A percentile compares a stretch with the other conserved stretches of the same genome.
phyloP scores from a whole-genome alignment of 306 rosid genomes.

The Parietaria judaica region DNA sequence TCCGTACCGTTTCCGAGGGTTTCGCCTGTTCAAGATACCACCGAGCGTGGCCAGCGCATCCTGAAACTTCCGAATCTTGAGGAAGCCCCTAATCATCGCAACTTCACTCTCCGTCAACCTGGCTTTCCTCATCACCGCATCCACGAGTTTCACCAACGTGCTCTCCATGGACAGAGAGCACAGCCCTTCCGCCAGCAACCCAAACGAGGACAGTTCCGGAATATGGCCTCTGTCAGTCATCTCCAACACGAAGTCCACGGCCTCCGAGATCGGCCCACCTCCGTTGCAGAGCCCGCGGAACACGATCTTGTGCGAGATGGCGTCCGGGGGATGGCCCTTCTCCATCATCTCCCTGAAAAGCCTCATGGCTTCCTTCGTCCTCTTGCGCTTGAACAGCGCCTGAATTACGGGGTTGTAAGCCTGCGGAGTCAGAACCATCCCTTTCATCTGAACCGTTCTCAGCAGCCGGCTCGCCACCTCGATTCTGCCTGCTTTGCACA shows the following conservation, averaged over 20 bases:
- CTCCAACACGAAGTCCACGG: conserved; percentile 71
- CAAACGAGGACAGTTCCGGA: conserved; percentile 64
- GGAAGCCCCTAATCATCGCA: conserved; percentile 62
- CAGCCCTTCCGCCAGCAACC: conserved; percentile 80
- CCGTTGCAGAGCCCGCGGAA: conserved; percentile 86
- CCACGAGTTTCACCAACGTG: conserved; percentile 55
- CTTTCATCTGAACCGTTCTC: conserved; percentile 83
- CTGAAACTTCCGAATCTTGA: conserved; percentile 60
- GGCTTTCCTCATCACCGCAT: conserved; percentile 66
- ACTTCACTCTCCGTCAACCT: conserved; percentile 45
- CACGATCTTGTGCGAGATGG: conserved; percentile 57
- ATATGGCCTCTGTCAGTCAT: conserved; percentile 61
- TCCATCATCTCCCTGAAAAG: conserved; percentile 86
- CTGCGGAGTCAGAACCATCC: conserved; percentile 59
- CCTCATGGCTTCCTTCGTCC: conserved; percentile 74
- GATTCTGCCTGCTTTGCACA: conserved; percentile 78
- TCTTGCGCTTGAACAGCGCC: conserved; percentile 61
- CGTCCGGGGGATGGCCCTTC: conserved; percentile 72
- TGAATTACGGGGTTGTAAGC: conserved; percentile 80
- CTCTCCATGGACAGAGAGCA: conserved; percentile 74
- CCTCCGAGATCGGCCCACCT: conserved; percentile 82
- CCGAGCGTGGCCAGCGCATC: conserved; percentile 78
- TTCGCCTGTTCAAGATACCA: conserved; percentile 50
- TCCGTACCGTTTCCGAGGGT: conserved; percentile 35
- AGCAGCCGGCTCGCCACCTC: conserved; percentile 80